Percentiles rank a stretch among this genome's conserved stretches.
Evolutionary conservation across 2,329 filamentous ascomycete species (phyloP).

Genomic region (Hymenoscyphus scutula): DNA sequence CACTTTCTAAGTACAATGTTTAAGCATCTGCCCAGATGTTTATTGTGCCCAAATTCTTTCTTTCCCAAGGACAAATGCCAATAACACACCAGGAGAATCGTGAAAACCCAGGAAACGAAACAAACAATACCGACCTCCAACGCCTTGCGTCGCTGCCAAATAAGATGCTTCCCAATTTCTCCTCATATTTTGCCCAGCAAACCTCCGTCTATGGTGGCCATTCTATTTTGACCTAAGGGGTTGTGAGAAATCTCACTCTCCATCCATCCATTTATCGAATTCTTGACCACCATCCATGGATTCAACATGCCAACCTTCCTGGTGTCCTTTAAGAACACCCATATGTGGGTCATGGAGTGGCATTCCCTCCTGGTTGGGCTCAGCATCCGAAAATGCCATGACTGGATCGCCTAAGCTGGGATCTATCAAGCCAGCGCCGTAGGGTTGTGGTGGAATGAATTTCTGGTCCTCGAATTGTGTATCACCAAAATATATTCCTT

Average conservation of each 20-base stretch:
- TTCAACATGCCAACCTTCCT: slow-evolving; percentile 36
- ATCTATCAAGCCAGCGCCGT: slow-evolving; percentile 16
- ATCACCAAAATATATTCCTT: slow-evolving; percentile 28
- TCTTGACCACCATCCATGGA: slow-evolving; percentile 32
- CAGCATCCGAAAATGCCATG: slow-evolving; percentile 28
- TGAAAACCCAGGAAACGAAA: background rate
- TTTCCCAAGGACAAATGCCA: background rate
- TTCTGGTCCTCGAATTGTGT: slow-evolving; percentile 25
- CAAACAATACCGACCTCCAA: slow-evolving; percentile 15
- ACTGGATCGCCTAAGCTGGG: slow-evolving; percentile 20
- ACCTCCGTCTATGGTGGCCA: background rate
- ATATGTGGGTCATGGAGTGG: slow-evolving; percentile 34
- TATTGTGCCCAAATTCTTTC: background rate
- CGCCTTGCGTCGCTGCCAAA: slow-evolving; percentile 19
- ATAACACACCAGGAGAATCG: background rate
- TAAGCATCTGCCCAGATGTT: background rate
- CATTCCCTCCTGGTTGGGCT: slow-evolving; percentile 23
- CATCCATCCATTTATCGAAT: slow-evolving; percentile 37
- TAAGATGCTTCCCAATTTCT: slow-evolving; percentile 7
- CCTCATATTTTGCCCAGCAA: background rate
- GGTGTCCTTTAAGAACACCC: slow-evolving; percentile 31
- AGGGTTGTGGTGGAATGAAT: slow-evolving; percentile 19
- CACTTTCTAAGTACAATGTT: slow-evolving; percentile 18
- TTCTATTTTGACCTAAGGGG: no score
- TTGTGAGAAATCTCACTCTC: slow-evolving; percentile 11